These are phyloP conservation scores for Zostera marina DNA, from an alignment of 116 monocot species.

Conservation along the genomic window DNA sequence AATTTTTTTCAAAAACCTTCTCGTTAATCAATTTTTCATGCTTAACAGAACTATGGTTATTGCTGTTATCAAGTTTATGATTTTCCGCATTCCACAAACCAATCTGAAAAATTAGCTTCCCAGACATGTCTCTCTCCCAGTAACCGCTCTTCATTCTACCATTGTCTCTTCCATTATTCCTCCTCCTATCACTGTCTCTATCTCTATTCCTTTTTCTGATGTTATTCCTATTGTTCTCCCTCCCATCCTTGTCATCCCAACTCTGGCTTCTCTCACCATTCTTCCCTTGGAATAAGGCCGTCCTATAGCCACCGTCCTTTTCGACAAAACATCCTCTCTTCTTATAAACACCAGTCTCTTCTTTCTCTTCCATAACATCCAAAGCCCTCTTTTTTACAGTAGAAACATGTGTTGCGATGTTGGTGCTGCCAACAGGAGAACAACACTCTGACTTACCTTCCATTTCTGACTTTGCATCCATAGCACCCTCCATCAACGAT, in stretches of 20 bases:
- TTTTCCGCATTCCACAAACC: conserved; percentile 68
- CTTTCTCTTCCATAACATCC: not conserved
- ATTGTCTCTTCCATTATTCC: conserved; percentile 6
- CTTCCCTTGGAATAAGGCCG: conserved; percentile 8
- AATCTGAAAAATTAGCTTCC: conserved; percentile 47
- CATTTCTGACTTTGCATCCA: not conserved
- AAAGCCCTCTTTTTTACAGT: conserved; percentile 5
- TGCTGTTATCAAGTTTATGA: conserved; percentile 23
- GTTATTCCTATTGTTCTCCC: conserved; percentile 13
- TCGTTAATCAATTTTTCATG: conserved; percentile 15
- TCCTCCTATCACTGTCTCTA: conserved; percentile 14
- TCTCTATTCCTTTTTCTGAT: conserved; percentile 28
- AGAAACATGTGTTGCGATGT: not conserved
- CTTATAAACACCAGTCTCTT: not conserved
- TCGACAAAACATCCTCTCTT: conserved; percentile 16
- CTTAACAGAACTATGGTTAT: conserved; percentile 4
- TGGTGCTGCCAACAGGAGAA: too few species aligned
- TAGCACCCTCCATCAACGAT: not conserved
- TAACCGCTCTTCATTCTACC: conserved; percentile 24
- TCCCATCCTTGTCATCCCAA: conserved; percentile 18
- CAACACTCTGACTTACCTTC: not conserved
- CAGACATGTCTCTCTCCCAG: conserved; percentile 75
- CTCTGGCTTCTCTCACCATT: conserved; percentile 14
- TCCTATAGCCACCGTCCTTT: conserved; percentile 7
- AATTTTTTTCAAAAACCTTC: conserved; percentile 17